A percentile compares a stretch with the other conserved stretches of the same genome.
Evolutionary conservation across 1,284 basidiomycete genomes (phyloP).

Genomic region (Cronartium quercuum): DNA sequence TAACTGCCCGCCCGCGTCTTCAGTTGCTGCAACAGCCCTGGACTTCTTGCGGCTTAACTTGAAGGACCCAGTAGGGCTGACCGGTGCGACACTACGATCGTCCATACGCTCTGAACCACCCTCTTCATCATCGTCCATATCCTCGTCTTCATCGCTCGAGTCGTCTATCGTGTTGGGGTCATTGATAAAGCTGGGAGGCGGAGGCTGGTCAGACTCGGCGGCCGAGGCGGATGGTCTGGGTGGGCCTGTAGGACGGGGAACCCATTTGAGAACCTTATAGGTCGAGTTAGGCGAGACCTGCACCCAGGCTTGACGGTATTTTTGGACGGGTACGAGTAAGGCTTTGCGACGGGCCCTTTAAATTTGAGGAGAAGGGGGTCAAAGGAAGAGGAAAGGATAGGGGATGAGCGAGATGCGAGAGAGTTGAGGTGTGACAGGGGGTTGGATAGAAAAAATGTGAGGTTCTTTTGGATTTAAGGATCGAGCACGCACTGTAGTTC

Average conservation of each 20-base stretch:
- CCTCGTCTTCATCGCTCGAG: constrained; percentile 9
- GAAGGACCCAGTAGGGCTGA: not conserved
- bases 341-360: constrained; percentile 23
- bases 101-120: not conserved
- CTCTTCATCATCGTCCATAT: constrained; percentile 1
- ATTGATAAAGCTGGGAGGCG: not conserved
- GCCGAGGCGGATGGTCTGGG: not conserved
- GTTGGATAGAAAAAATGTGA: not conserved
- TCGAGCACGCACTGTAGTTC: constrained; percentile 11
- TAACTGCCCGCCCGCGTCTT: constrained; percentile 16
- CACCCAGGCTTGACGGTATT: constrained; percentile 20
- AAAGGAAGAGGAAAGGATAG: not conserved
- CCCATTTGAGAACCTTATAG: constrained; percentile 34
- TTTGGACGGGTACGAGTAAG: constrained; percentile 15
- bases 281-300: constrained; percentile 12
- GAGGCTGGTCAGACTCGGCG: not conserved
- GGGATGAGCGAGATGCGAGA: not conserved
- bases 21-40: constrained; percentile 12
- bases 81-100: not conserved
- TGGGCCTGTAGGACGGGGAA: not conserved
- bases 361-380: not conserved
- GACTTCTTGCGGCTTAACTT: constrained; percentile 25
- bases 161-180: constrained; percentile 15
- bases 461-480: not conserved
- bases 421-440: too few relatives aligned